Evolutionary conservation across 2,329 filamentous ascomycete genomes (phyloP).

Genomic region (Neopestalotiopsis clavispora): DNA sequence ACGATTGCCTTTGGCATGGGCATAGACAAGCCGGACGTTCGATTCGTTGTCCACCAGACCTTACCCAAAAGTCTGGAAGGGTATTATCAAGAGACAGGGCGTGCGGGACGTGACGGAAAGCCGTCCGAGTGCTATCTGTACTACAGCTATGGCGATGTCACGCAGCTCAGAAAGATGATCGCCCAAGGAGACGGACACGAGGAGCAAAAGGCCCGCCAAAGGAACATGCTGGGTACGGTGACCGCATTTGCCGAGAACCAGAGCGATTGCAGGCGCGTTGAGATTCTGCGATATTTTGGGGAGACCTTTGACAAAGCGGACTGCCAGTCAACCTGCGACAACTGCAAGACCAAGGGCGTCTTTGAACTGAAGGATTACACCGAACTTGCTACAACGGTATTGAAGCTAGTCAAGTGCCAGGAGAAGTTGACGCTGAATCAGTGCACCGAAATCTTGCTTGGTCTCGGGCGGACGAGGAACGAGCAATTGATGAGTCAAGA

Average conservation of each 20-base stretch:
- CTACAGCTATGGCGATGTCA: slow-evolving; percentile 81
- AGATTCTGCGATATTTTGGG: slow-evolving; percentile 93
- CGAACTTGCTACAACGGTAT: slow-evolving; percentile 70
- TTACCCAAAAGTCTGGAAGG: slow-evolving; percentile 95
- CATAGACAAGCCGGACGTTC: slow-evolving; percentile 97
- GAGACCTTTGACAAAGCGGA: slow-evolving; percentile 76
- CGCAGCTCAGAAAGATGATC: slow-evolving; percentile 79
- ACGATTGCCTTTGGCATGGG: slow-evolving; percentile 99
- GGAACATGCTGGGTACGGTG: slow-evolving; percentile 83
- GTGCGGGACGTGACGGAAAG: slow-evolving; percentile 89
- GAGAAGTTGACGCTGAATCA: slow-evolving; percentile 74
- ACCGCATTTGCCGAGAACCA: slow-evolving; percentile 89
- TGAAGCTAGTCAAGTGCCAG: slow-evolving; percentile 69
- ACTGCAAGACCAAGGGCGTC: slow-evolving; percentile 75
- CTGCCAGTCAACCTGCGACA: slow-evolving; percentile 83
- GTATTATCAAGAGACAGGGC: slow-evolving; percentile 97
- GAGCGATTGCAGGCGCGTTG: slow-evolving; percentile 83
- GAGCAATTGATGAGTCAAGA: slow-evolving; percentile 44
- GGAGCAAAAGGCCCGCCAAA: slow-evolving; percentile 84
- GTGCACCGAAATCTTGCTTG: slow-evolving; percentile 84
- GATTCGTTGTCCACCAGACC: slow-evolving; percentile 93
- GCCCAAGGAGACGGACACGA: slow-evolving; percentile 75
- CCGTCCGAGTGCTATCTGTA: slow-evolving; percentile 89
- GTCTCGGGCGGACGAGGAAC: slow-evolving; percentile 62
- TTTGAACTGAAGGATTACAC: slow-evolving; percentile 82